A percentile compares a stretch with the other conserved stretches of the same genome.
These are phyloP conservation scores for Hymenoscyphus infarciens DNA, from an alignment of 2,329 filamentous ascomycete genomes.

Conservation along the genomic window DNA sequence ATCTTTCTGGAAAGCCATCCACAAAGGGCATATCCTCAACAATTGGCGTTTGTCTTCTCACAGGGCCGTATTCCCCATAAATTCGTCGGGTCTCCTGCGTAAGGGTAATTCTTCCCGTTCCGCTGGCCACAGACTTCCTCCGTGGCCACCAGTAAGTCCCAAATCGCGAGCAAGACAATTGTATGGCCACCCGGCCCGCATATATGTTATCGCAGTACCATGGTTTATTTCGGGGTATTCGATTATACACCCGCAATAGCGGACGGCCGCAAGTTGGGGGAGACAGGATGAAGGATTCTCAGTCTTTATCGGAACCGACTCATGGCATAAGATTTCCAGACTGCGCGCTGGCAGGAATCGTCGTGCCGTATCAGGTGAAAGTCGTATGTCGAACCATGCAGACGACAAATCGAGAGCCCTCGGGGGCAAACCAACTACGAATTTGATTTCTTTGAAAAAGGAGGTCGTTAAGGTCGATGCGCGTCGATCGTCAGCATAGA, in stretches of 20 bases:
- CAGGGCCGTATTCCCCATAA: not conserved
- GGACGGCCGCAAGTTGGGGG: slow-evolving; percentile 38
- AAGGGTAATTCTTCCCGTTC: not conserved
- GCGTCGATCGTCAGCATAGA: not conserved
- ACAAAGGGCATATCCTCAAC: slow-evolving; percentile 15
- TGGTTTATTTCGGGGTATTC: slow-evolving; percentile 40
- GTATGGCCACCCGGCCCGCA: slow-evolving; percentile 42
- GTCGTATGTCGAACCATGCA: slow-evolving; percentile 19
- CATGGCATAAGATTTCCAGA: slow-evolving; percentile 35
- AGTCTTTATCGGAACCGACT: slow-evolving; percentile 29
- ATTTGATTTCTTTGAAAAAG: not conserved
- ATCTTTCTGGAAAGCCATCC: slow-evolving; percentile 14
- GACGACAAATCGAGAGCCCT: not conserved
- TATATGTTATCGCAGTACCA: slow-evolving; percentile 40
- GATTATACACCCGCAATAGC: slow-evolving; percentile 42
- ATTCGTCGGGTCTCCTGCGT: not conserved
- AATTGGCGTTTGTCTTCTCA: not conserved
- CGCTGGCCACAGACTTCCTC: slow-evolving; percentile 19
- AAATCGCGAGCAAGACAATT: slow-evolving; percentile 19
- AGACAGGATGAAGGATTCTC: slow-evolving; percentile 44
- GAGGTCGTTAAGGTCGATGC: not conserved
- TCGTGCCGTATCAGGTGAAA: not conserved
- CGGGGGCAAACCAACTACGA: not conserved
- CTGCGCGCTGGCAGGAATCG: slow-evolving; percentile 9
- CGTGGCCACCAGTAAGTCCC: slow-evolving; percentile 31